Evolutionary conservation across 108 stramenopile genomes (phyloP).

Genomic region (Skeletonema marinoi): DNA sequence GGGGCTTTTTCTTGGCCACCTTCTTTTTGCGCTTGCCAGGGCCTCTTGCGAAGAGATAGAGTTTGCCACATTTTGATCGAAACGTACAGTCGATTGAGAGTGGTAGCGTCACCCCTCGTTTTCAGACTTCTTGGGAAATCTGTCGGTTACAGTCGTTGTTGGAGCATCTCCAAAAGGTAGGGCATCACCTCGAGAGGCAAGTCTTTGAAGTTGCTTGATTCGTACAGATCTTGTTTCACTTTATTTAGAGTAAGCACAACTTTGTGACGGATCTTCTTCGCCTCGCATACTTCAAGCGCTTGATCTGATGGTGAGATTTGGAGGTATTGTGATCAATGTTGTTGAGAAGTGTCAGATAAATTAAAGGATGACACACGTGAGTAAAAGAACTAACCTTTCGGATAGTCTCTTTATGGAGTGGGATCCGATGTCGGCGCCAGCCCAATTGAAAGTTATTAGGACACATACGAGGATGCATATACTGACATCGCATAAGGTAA

Average conservation of each 20-base stretch:
- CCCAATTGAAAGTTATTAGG: too few relatives aligned
- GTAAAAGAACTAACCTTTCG: background rate
- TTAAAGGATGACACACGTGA: too few relatives aligned
- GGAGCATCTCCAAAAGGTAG: background rate
- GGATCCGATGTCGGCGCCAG: too few relatives aligned
- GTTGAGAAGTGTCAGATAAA: too few relatives aligned
- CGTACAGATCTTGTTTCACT: background rate
- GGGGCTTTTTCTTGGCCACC: background rate
- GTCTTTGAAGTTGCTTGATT: background rate
- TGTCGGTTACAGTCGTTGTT: background rate
- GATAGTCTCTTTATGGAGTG: too few relatives aligned
- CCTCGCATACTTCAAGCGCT: background rate
- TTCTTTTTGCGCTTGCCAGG: conserved; percentile 1
- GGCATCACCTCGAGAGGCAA: background rate
- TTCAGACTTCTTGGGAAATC: background rate
- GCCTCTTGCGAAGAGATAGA: background rate
- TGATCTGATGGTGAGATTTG: background rate
- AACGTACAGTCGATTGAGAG: background rate
- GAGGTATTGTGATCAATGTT: background rate
- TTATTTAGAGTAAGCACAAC: background rate
- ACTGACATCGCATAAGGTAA: too few relatives aligned
- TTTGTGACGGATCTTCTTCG: background rate
- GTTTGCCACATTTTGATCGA: background rate
- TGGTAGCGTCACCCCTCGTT: too few relatives aligned
- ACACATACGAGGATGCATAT: too few relatives aligned